Conservation (phyloP, 805 yeast genomes). For the Teunomyces barrocoloradensis region DNA sequence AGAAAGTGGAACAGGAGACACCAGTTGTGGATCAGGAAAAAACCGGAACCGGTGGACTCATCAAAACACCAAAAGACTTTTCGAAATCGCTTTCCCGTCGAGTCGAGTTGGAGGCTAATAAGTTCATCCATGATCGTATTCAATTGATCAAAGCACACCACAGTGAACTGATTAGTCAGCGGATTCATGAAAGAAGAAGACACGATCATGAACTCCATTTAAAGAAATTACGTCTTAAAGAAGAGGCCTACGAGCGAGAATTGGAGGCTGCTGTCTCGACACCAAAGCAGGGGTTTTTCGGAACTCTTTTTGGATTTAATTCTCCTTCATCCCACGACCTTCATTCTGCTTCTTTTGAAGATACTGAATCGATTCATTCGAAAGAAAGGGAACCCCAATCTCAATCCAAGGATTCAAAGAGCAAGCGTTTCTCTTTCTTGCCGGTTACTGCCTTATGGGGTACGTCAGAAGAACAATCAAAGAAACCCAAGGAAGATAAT, state of each 20-base stretch:
- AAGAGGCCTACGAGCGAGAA: constrained; percentile 37
- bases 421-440: constrained; percentile 19
- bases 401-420: neutral
- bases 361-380: neutral
- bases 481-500: neutral
- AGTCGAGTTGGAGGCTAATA: constrained; percentile 36
- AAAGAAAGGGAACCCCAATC: neutral
- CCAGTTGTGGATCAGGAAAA: neutral
- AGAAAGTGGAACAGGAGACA: neutral
- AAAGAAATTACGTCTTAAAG: constrained; percentile 32
- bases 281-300: constrained; percentile 27
- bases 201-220: constrained; percentile 39
- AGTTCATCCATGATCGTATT: constrained; percentile 38
- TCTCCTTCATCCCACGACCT: neutral
- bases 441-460: constrained; percentile 12
- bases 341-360: neutral
- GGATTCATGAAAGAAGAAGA: constrained; percentile 37
- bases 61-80: constrained; percentile 18
- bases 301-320: constrained; percentile 28
- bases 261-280: constrained; percentile 23
- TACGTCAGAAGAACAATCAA: neutral
- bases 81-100: constrained; percentile 24
- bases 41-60: neutral
- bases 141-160: constrained; percentile 38
- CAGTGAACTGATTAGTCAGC: constrained; percentile 32